Evolutionary conservation across 768 basidiomycete genomes (phyloP).

Genomic region (Lactarius pseudohatsudake): DNA sequence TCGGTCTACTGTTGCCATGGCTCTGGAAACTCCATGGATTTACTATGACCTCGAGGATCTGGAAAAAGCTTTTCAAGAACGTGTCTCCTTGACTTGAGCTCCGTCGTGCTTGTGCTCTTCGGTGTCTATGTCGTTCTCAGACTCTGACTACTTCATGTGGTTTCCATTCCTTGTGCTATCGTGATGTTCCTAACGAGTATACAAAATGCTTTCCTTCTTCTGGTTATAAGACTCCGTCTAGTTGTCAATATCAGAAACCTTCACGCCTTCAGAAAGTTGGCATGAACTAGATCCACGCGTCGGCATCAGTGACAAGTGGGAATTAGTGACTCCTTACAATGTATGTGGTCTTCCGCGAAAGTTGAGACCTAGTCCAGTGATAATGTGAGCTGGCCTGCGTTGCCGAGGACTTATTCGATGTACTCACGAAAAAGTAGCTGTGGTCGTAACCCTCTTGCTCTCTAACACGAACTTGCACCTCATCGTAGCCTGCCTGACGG

Average conservation of each 20-base stretch:
- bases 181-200: conserved; percentile 12
- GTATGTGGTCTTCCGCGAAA: conserved; percentile 86
- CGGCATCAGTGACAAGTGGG: conserved; percentile 29
- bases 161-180: conserved; percentile 23
- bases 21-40: conserved; percentile 70
- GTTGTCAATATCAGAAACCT: conserved; percentile 5
- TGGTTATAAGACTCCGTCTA: background rate
- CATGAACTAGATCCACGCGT: conserved; percentile 62
- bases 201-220: conserved; percentile 10
- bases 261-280: conserved; percentile 79
- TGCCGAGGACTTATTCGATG: background rate
- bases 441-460: conserved; percentile 86
- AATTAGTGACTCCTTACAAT: conserved; percentile 49
- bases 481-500: conserved; percentile 67
- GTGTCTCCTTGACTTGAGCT: conserved; percentile 40
- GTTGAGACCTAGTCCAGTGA: conserved; percentile 67
- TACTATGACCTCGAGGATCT: conserved; percentile 58
- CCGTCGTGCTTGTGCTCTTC: background rate
- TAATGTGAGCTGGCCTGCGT: conserved; percentile 1
- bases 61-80: conserved; percentile 56
- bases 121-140: background rate
- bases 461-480: conserved; percentile 74
- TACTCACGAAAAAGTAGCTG: conserved; percentile 79
- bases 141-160: conserved; percentile 9
- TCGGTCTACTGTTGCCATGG: conserved; percentile 63